phyloP scores from a whole-genome alignment of 768 basidiomycete genomes.

The Collybia nuda region DNA sequence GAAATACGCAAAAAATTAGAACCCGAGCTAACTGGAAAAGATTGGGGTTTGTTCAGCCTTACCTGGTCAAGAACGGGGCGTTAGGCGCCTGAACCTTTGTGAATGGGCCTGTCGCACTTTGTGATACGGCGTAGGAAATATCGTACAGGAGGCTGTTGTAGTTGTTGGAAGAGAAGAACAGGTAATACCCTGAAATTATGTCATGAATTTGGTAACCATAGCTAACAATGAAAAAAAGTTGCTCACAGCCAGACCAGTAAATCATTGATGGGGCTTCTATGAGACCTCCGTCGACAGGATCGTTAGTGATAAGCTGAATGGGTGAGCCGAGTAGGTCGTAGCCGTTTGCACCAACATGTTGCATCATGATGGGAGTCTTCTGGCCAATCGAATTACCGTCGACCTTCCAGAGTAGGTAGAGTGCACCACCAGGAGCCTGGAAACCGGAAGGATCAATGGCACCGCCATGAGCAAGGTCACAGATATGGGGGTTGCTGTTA shows the following conservation, averaged over 20 bases:
- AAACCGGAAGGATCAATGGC: slow-evolving; percentile 2
- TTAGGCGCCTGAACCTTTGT: slow-evolving; percentile 4
- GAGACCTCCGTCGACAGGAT: slow-evolving; percentile 3
- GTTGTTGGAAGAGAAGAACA: slow-evolving; percentile 6
- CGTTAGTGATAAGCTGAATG: slow-evolving; percentile 2
- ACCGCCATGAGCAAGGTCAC: slow-evolving; percentile 1
- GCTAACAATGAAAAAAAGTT: background rate
- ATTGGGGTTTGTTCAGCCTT: background rate
- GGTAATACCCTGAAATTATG: slow-evolving; percentile 1
- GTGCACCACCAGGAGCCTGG: slow-evolving; percentile 1
- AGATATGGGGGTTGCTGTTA: background rate
- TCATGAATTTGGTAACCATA: no score
- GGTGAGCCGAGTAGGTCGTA: background rate
- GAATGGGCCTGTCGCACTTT: slow-evolving; percentile 4
- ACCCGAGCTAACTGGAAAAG: no score
- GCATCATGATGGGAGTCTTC: slow-evolving; percentile 5
- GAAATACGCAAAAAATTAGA: background rate
- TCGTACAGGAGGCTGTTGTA: slow-evolving; percentile 3
- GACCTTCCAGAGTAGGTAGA: slow-evolving; percentile 7
- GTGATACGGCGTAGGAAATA: slow-evolving; percentile 1
- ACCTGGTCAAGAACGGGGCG: slow-evolving; percentile 2
- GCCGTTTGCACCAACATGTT: slow-evolving; percentile 2
- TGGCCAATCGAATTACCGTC: slow-evolving; percentile 4
- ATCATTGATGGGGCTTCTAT: slow-evolving; percentile 3
- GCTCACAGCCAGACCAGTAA: slow-evolving; percentile 4